Evolutionary conservation across 768 basidiomycete genomes (phyloP).

Genomic region (Trametes cubensis): DNA sequence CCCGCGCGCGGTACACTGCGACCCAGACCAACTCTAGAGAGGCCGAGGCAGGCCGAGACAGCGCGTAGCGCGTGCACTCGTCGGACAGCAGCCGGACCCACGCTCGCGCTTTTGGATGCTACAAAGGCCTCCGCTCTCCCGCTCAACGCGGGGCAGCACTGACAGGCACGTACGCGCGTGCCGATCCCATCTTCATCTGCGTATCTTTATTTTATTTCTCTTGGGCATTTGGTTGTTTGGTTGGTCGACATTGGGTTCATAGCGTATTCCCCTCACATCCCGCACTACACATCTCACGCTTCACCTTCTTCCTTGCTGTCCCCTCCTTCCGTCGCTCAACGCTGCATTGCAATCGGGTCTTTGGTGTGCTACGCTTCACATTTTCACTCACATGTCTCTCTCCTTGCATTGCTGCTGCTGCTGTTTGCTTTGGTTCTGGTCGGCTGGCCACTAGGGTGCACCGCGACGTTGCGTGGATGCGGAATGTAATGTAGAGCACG

Average conservation of each 20-base stretch:
- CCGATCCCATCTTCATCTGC: too few relatives aligned
- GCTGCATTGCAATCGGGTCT: neutral
- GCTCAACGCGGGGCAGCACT: too few relatives aligned
- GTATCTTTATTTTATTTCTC: slow-evolving; percentile 1
- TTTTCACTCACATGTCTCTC: neutral
- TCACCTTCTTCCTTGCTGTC: neutral
- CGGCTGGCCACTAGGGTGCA: neutral
- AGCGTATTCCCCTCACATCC: neutral
- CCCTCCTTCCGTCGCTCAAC: neutral
- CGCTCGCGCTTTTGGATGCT: neutral
- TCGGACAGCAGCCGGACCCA: neutral
- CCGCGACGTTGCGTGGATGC: slow-evolving; percentile 5
- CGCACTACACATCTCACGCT: neutral
- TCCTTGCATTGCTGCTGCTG: neutral
- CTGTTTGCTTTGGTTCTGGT: neutral
- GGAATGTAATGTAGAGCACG: slow-evolving; percentile 1
- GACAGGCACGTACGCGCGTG: too few relatives aligned
- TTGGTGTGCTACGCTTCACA: neutral
- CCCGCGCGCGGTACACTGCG: neutral
- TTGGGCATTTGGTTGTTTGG: neutral
- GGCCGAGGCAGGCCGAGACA: neutral
- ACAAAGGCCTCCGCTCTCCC: too few relatives aligned
- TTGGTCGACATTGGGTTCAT: neutral
- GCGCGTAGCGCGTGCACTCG: neutral
- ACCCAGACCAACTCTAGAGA: neutral